phyloP scores from a whole-genome alignment of 2,329 filamentous ascomycete species.

The Scolecobasidium constrictum region DNA sequence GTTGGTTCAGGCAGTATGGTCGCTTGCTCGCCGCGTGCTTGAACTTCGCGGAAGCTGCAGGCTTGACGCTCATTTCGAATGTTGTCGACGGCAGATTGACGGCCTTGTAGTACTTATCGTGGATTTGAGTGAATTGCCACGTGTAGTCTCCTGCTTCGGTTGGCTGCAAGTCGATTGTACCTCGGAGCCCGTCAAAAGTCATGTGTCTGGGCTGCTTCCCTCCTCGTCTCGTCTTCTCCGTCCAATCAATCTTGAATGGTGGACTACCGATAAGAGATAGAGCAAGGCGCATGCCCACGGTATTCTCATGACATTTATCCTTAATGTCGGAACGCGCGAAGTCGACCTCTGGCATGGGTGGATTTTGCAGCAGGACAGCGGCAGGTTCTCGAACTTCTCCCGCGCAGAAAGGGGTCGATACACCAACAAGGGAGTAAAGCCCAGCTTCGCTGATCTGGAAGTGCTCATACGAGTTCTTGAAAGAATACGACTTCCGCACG shows the following conservation, averaged over 20 bases:
- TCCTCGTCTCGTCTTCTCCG: constrained; percentile 52
- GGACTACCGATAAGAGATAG: constrained; percentile 86
- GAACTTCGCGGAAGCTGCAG: constrained; percentile 68
- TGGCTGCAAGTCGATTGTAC: constrained; percentile 78
- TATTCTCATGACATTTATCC: constrained; percentile 90
- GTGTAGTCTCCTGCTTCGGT: constrained; percentile 71
- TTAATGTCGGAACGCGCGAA: constrained; percentile 72
- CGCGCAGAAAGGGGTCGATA: constrained; percentile 69
- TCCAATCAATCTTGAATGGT: constrained; percentile 76
- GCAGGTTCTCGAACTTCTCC: constrained; percentile 89
- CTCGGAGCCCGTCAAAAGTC: constrained; percentile 56
- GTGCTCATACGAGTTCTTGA: constrained; percentile 35
- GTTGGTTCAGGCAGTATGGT: constrained; percentile 83
- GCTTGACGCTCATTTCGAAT: constrained; percentile 85
- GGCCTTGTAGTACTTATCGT: constrained; percentile 69
- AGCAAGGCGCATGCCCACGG: constrained; percentile 80
- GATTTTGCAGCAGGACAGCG: constrained; percentile 86
- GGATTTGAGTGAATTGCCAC: constrained; percentile 73
- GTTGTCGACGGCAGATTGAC: constrained; percentile 39
- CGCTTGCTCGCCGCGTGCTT: constrained; percentile 47
- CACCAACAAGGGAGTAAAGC: constrained; percentile 72
- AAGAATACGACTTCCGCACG: neutral
- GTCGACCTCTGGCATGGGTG: constrained; percentile 69
- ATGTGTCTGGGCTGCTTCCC: constrained; percentile 38
- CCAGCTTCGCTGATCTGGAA: constrained; percentile 67